Evolutionary conservation across 176 grass and related monocot genomes (phyloP), one percentile per base, ranked within the genome.

Genomic region (Coix lacrymajobi): DNA sequence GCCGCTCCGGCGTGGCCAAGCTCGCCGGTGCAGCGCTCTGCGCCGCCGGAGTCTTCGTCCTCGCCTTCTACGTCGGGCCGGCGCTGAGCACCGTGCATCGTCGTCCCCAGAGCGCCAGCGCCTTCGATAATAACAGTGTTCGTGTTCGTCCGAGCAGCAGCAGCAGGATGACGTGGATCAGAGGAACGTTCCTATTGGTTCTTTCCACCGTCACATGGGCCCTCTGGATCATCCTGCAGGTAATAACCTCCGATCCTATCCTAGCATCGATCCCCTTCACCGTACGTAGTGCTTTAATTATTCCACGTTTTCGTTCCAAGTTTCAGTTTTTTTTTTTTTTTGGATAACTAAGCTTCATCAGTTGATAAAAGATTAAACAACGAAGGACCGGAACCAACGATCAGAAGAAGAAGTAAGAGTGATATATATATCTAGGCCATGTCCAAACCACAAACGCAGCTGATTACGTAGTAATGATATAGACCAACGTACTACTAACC

Each of bases 221-320:
- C 0, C 6, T 97, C 11, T 97, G 86, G 91, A 74, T 97, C 56
- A 81, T 97, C 5, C 48, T 91, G 15, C 94, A 97, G 94, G 86
- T 73, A 36, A 51, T 13, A 36, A 51, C 6, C 1, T 49, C 4
- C 13, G 1, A 46, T 46, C 14, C 13, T 16, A 16, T 46, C 44
- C 44, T 40, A 40, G 9, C 39, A 40, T n/a, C n/a, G n/a, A n/a
- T 40, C 39, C 39, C 39, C 39, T 40, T 38, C 36, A 38, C n/a
- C n/a, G n/a, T n/a, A n/a, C 36, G 36, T 8, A 7, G 7, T 38
- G 36, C 36, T 7, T 38, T 38, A 38, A 38, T 38, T 38, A 38
- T 38, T 38, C 6, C 6, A 38, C 36, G 7, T 38, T 38, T 38
- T 1, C 38, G 9, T 40, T 9, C 38, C 38, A 40, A 40, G 9